Conservation (phyloP, 2,329 filamentous ascomycete genomes). For the Calonectria pauciramosa region DNA sequence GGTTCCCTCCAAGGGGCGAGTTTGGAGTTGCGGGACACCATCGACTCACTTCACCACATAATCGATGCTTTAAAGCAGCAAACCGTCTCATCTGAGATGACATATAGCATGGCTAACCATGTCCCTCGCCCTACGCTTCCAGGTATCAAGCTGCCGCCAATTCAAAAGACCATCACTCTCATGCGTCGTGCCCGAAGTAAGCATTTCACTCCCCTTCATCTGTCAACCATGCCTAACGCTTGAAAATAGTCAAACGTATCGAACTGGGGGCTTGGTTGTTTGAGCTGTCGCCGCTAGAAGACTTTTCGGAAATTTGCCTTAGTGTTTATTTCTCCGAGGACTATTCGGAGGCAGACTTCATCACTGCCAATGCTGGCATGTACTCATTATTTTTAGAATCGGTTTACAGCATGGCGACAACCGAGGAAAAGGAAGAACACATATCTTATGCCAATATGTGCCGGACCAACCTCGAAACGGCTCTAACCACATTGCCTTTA, state of each 20-base stretch:
- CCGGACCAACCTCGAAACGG: constrained; percentile 49
- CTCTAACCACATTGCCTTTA: constrained; percentile 48
- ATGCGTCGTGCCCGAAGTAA: constrained; percentile 39
- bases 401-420: not conserved
- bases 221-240: not conserved
- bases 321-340: constrained; percentile 51
- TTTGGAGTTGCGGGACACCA: constrained; percentile 51
- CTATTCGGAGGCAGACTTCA: constrained; percentile 49
- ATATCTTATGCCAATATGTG: constrained; percentile 41
- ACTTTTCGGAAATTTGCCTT: constrained; percentile 50
- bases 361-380: constrained; percentile 51
- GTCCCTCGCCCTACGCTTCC: constrained; percentile 37
- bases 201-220: not conserved
- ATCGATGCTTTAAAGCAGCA: constrained; percentile 44
- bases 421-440: constrained; percentile 42
- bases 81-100: constrained; percentile 41
- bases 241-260: constrained; percentile 34
- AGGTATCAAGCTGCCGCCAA: constrained; percentile 39
- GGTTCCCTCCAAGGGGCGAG: constrained; percentile 44
- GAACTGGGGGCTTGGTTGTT: constrained; percentile 46
- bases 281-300: constrained; percentile 46
- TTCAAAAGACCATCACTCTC: constrained; percentile 40
- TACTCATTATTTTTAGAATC: constrained; percentile 48
- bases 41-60: constrained; percentile 51
- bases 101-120: constrained; percentile 39